Evolutionary conservation across 2,329 filamentous ascomycete species (phyloP).

Genomic region (Phialophora tarda): DNA sequence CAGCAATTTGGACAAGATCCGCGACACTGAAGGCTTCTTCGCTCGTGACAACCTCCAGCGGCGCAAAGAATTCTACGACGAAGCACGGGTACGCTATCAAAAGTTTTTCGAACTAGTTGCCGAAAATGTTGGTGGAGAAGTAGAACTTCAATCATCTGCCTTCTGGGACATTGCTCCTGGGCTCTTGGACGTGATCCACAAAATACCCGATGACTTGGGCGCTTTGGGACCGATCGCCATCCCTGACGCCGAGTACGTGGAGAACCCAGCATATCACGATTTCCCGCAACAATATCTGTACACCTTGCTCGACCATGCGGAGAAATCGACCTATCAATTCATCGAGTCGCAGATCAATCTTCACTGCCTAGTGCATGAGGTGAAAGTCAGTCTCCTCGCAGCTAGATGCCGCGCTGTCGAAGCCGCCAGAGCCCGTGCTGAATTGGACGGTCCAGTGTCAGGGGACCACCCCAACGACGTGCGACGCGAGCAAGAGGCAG

Average conservation of each 20-base stretch:
- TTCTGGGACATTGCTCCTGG: slow-evolving; percentile 98
- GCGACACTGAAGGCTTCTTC: slow-evolving; percentile 82
- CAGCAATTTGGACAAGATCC: slow-evolving; percentile 77
- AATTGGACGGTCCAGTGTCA: slow-evolving; percentile 35
- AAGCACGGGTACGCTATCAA: slow-evolving; percentile 73
- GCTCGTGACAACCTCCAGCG: slow-evolving; percentile 75
- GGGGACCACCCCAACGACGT: slow-evolving; percentile 48
- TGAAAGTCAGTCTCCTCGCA: slow-evolving; percentile 76
- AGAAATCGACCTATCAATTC: slow-evolving; percentile 94
- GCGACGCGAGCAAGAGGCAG: slow-evolving; percentile 68
- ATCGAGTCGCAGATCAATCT: slow-evolving; percentile 94
- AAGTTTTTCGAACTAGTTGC: slow-evolving; percentile 81
- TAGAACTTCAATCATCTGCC: slow-evolving; percentile 87
- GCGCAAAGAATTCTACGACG: slow-evolving; percentile 71
- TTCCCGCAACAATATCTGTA: slow-evolving; percentile 92
- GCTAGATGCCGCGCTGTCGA: slow-evolving; percentile 72
- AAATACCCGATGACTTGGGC: slow-evolving; percentile 48
- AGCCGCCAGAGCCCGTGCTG: slow-evolving; percentile 61
- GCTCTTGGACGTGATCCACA: slow-evolving; percentile 76
- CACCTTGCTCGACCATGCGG: slow-evolving; percentile 80
- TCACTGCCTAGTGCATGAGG: slow-evolving; percentile 86
- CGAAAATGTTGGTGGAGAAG: slow-evolving; percentile 81
- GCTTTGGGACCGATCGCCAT: slow-evolving; percentile 66
- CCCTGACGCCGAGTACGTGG: slow-evolving; percentile 76
- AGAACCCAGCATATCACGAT: slow-evolving; percentile 80